These are phyloP conservation scores for Tinospora cordifolia DNA, from an alignment of 164 flowering plant genomes.

Conservation along the genomic window DNA sequence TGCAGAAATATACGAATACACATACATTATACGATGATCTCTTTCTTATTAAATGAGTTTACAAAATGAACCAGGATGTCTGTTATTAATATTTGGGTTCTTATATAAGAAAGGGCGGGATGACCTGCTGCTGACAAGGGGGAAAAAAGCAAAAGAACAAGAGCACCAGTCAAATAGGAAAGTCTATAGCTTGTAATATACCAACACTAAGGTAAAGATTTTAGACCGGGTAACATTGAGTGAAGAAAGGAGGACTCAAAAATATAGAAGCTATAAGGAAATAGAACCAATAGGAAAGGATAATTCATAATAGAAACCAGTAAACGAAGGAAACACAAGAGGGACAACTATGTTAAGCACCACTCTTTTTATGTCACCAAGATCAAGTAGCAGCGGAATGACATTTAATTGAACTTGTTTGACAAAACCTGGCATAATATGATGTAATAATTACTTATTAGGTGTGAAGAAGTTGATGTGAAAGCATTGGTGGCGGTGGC, in stretches of 20 bases:
- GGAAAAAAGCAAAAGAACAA: not conserved
- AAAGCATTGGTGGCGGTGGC: too few species aligned
- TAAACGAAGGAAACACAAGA: not conserved
- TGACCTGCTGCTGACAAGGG: not conserved
- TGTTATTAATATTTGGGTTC: too few species aligned
- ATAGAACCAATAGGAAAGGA: not conserved
- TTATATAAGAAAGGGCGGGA: not conserved
- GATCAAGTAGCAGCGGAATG: not conserved
- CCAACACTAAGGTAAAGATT: not conserved
- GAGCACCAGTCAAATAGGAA: not conserved
- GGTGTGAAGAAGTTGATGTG: too few species aligned
- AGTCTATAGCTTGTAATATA: not conserved
- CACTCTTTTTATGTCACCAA: not conserved
- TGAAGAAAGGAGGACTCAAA: not conserved
- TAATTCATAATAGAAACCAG: not conserved
- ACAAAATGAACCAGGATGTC: too few species aligned
- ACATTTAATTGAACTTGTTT: not conserved
- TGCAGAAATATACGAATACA: too few species aligned
- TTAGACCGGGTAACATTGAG: not conserved
- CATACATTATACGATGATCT: not conserved
- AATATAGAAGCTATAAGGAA: not conserved
- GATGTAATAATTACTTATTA: too few species aligned
- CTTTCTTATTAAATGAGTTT: not conserved
- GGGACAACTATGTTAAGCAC: not conserved
- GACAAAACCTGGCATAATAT: too few species aligned